Percentiles rank a stretch among this genome's conserved stretches.
Conservation (phyloP, 805 yeast genomes). For the Wickerhamomyces rabaulensis region DNA sequence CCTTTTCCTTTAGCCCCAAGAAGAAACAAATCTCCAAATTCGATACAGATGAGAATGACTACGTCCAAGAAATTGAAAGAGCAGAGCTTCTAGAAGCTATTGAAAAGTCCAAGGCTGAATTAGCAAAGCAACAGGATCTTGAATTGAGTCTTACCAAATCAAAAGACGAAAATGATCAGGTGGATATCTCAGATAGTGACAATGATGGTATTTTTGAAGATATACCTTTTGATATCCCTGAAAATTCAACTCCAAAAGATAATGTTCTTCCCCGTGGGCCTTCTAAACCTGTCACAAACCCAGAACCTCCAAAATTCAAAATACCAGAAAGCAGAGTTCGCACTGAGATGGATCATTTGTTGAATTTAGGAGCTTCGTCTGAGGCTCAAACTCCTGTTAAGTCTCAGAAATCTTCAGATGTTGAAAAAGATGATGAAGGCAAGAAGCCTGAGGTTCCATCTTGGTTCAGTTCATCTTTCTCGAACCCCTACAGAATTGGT, state of each 20-base stretch:
- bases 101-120: conserved; percentile 41
- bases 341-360: conserved; percentile 18
- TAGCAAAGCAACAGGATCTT: conserved; percentile 36
- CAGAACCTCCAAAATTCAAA: background rate
- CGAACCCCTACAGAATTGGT: background rate
- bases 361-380: conserved; percentile 1
- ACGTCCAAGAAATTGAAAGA: conserved; percentile 25
- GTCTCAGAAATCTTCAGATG: background rate
- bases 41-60: conserved; percentile 14
- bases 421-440: background rate
- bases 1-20: conserved; percentile 19
- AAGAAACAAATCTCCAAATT: conserved; percentile 8
- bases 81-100: conserved; percentile 35
- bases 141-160: conserved; percentile 25
- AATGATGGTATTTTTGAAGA: conserved; percentile 26
- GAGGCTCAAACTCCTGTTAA: background rate
- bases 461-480: conserved; percentile 4
- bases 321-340: conserved; percentile 3
- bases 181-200: conserved; percentile 17
- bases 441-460: conserved; percentile 1
- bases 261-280: background rate
- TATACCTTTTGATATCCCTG: conserved; percentile 16
- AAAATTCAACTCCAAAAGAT: background rate
- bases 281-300: background rate
- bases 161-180: conserved; percentile 29